Percentiles rank a stretch among this genome's conserved stretches.
phyloP scores from a whole-genome alignment of 805 yeast genomes.

The Naumovozyma dairenensis region DNA sequence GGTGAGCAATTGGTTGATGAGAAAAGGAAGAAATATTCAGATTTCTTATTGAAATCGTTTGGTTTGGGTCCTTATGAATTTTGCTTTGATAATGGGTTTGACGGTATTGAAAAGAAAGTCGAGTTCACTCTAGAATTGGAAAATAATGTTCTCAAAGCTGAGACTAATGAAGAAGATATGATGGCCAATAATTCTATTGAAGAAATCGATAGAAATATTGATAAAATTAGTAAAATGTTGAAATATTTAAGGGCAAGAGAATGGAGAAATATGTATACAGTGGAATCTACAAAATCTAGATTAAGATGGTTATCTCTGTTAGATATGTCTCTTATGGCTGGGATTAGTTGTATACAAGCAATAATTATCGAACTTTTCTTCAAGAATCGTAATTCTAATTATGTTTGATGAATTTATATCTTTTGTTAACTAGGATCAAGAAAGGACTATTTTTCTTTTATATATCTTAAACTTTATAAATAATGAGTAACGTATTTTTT shows the following conservation, averaged over 20 bases:
- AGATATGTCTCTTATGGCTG: conserved; percentile 63
- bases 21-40: conserved; percentile 49
- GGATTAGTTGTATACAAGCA: conserved; percentile 66
- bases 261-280: conserved; percentile 88
- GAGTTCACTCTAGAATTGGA: conserved; percentile 46
- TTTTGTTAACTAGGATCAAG: no score
- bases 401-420: no score
- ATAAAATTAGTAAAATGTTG: conserved; percentile 47
- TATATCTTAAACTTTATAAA: neutral
- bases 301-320: conserved; percentile 63
- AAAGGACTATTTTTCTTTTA: conserved; percentile 1
- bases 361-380: conserved; percentile 69
- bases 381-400: conserved; percentile 29
- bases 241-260: conserved; percentile 91
- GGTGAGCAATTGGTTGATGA: conserved; percentile 38
- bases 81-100: conserved; percentile 52
- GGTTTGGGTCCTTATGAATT: conserved; percentile 50
- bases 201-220: conserved; percentile 46
- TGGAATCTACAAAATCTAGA: conserved; percentile 63
- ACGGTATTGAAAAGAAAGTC: conserved; percentile 50
- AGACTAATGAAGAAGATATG: conserved; percentile 38
- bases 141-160: conserved; percentile 28
- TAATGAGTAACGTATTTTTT: neutral
- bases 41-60: conserved; percentile 44
- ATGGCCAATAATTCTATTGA: conserved; percentile 42